A percentile compares a stretch with the other conserved stretches of the same genome.
These are phyloP conservation scores for Phaffia tasmanica DNA, from an alignment of 768 basidiomycete genomes.

Conservation along the genomic window DNA sequence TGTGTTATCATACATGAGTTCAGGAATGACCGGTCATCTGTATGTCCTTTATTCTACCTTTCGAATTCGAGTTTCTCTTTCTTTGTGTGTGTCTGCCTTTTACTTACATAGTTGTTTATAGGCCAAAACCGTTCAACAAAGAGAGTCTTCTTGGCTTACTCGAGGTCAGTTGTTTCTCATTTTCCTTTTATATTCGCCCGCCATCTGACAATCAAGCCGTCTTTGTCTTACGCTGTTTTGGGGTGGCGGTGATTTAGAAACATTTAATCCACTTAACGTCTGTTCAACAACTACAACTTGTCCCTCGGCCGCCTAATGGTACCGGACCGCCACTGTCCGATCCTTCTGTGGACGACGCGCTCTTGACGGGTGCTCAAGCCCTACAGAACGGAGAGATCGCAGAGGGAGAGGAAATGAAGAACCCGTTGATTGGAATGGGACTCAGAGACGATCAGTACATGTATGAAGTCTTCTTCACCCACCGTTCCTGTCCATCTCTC, in stretches of 20 bases:
- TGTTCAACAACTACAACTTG: constrained; percentile 49
- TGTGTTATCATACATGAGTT: constrained; percentile 68
- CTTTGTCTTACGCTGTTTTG: background rate
- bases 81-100: background rate
- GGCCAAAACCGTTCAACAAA: constrained; percentile 87
- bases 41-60: constrained; percentile 4
- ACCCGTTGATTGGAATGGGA: constrained; percentile 78
- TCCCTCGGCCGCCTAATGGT: constrained; percentile 32
- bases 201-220: background rate
- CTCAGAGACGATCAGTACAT: constrained; percentile 76
- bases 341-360: constrained; percentile 26
- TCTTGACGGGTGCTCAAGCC: constrained; percentile 13
- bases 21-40: constrained; percentile 48
- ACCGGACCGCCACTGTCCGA: constrained; percentile 12
- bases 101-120: background rate
- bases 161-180: constrained; percentile 42
- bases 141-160: constrained; percentile 82
- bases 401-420: constrained; percentile 39
- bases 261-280: constrained; percentile 16
- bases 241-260: constrained; percentile 2
- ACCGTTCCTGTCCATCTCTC: background rate
- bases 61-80: background rate
- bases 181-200: background rate
- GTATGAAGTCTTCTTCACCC: background rate
- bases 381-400: constrained; percentile 8